These are phyloP conservation scores for Westerdykella sp. DNA, from an alignment of 2,329 filamentous ascomycete species.

Conservation along the genomic window DNA sequence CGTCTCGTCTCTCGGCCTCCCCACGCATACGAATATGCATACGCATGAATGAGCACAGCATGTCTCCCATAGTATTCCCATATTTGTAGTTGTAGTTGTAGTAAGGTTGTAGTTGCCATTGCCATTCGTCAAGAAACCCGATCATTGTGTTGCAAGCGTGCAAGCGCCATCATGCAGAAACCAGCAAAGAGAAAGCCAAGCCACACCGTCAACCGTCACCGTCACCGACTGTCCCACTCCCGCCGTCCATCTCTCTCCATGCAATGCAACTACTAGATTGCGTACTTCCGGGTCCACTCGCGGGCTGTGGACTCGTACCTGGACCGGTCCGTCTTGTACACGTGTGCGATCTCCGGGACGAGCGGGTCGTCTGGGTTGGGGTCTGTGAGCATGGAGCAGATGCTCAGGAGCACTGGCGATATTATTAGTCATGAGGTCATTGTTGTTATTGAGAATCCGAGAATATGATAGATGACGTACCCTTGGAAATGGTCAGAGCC, in stretches of 20 bases:
- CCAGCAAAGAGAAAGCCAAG: neutral
- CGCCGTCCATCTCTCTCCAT: neutral
- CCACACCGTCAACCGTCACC: neutral
- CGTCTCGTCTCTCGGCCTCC: too few relatives aligned
- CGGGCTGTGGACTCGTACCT: constrained; percentile 94
- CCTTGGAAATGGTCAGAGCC: constrained; percentile 96
- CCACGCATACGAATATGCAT: constrained; percentile 1
- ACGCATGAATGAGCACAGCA: too few relatives aligned
- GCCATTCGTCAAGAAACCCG: too few relatives aligned
- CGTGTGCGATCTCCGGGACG: constrained; percentile 96
- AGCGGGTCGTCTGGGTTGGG: constrained; percentile 98
- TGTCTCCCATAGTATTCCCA: constrained; percentile 15
- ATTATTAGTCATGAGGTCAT: constrained; percentile 14
- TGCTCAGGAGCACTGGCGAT: constrained; percentile 77
- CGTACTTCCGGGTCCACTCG: constrained; percentile 99
- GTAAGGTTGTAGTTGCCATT: too few relatives aligned
- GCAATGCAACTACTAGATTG: constrained; percentile 62
- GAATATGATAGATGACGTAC: constrained; percentile 46
- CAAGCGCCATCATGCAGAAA: too few relatives aligned
- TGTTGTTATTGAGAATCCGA: neutral
- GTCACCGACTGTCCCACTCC: neutral
- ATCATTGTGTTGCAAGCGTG: too few relatives aligned
- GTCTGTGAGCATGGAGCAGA: constrained; percentile 99
- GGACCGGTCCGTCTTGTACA: constrained; percentile 98
- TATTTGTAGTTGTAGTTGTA: too few relatives aligned